These are phyloP conservation scores for Bruguiera hainesii DNA, from an alignment of 441 rosid species.

Conservation along the genomic window DNA sequence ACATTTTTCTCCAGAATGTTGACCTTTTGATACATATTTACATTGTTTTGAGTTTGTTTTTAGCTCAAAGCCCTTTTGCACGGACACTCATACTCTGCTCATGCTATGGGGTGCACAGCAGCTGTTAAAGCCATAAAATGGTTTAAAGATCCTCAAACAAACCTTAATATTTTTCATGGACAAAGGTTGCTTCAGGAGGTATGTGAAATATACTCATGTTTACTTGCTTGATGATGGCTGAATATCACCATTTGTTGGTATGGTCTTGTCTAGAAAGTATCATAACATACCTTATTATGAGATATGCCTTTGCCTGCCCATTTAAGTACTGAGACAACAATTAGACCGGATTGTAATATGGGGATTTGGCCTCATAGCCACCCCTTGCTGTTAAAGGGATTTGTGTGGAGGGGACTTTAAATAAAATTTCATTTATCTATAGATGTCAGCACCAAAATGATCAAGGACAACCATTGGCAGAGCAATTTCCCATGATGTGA, in stretches of 20 bases:
- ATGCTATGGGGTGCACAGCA: constrained; percentile 92
- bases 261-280: neutral
- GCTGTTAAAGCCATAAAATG: constrained; percentile 81
- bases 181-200: constrained; percentile 72
- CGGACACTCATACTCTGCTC: constrained; percentile 95
- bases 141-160: constrained; percentile 80
- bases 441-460: too few species aligned
- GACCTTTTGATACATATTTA: constrained; percentile 7
- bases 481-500: neutral
- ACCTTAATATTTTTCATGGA: constrained; percentile 53
- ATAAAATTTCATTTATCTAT: too few species aligned
- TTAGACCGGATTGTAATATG: too few species aligned
- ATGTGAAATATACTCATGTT: constrained; percentile 12
- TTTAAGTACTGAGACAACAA: too few species aligned
- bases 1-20: neutral
- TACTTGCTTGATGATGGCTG: neutral
- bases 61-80: constrained; percentile 93
- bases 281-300: too few species aligned
- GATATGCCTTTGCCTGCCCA: too few species aligned
- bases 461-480: neutral
- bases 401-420: too few species aligned
- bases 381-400: too few species aligned
- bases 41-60: constrained; percentile 26
- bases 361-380: too few species aligned
- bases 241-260: constrained; percentile 12